Conservation (phyloP, 305 asterid genomes). For the Salvia sclarea region DNA sequence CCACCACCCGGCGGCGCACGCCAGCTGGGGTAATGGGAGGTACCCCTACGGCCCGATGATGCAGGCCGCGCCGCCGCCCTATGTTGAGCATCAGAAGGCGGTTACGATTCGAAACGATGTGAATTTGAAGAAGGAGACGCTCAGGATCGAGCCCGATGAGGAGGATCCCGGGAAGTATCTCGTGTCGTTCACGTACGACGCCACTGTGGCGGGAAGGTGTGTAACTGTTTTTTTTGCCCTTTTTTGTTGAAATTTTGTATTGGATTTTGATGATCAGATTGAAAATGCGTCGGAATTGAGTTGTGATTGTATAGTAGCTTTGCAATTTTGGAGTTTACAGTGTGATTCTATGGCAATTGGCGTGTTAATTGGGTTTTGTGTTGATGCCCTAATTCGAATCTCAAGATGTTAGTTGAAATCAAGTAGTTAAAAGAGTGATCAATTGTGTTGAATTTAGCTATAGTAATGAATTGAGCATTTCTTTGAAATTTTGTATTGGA, state of each 20-base stretch:
- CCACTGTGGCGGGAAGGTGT: conserved; percentile 91
- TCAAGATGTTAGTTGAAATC: not conserved
- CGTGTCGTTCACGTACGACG: conserved; percentile 89
- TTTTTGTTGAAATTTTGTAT: no score
- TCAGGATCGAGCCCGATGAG: conserved; percentile 83
- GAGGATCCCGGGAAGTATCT: conserved; percentile 75
- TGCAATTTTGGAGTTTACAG: not conserved
- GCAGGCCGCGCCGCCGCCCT: conserved; percentile 63
- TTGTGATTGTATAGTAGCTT: not conserved
- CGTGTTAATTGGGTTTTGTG: not conserved
- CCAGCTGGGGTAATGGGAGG: conserved; percentile 70
- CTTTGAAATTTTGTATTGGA: not conserved
- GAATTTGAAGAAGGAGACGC: conserved; percentile 89
- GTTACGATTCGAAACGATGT: conserved; percentile 93
- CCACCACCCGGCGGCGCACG: conserved; percentile 63
- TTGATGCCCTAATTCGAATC: not conserved
- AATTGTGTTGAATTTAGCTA: no score
- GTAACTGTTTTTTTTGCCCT: not conserved
- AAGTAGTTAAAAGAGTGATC: not conserved
- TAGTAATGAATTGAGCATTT: no score
- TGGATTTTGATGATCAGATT: conserved; percentile 17
- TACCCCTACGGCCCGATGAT: conserved; percentile 74
- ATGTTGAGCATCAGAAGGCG: conserved; percentile 96
- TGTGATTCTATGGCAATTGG: not conserved
- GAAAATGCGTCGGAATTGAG: not conserved